Evolutionary conservation across 2,329 filamentous ascomycete genomes (phyloP).

Genomic region (Phialemoniopsis sp.): DNA sequence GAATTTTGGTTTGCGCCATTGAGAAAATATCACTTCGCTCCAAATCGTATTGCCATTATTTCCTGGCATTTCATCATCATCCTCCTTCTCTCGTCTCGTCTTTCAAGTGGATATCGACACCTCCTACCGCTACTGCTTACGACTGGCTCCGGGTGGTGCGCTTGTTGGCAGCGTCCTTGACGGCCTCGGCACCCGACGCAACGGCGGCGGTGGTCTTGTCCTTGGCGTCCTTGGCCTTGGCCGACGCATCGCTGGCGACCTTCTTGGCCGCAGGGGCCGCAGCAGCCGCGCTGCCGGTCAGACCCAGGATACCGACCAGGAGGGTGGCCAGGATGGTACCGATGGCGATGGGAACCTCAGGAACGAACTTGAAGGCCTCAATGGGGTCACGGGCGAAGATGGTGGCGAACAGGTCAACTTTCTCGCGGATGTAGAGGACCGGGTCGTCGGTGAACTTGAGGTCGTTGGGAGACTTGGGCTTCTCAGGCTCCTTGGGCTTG

Average conservation of each 20-base stretch:
- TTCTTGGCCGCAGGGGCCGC: constrained; percentile 72
- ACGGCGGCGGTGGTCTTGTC: constrained; percentile 63
- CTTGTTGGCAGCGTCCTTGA: constrained; percentile 69
- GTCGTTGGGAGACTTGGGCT: constrained; percentile 67
- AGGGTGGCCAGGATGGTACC: constrained; percentile 66
- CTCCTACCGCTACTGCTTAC: constrained; percentile 30
- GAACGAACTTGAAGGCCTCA: constrained; percentile 82
- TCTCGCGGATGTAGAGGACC: constrained; percentile 82
- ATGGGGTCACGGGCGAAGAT: constrained; percentile 79
- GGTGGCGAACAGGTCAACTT: constrained; percentile 84
- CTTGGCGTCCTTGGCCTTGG: constrained; percentile 72
- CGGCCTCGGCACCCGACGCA: constrained; percentile 62
- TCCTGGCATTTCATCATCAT: too few relatives aligned
- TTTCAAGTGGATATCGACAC: too few relatives aligned
- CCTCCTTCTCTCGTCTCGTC: too few relatives aligned
- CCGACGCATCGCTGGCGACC: constrained; percentile 59
- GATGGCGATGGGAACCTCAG: constrained; percentile 82
- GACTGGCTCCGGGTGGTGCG: constrained; percentile 50
- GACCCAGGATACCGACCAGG: constrained; percentile 63
- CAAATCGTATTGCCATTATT: too few relatives aligned
- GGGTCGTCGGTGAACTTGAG: constrained; percentile 91
- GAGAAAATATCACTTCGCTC: too few relatives aligned
- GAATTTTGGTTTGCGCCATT: constrained; percentile 1
- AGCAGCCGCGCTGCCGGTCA: constrained; percentile 50
- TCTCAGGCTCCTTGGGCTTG: constrained; percentile 67